Conservation (phyloP, 495 filamentous ascomycete species). For the Daldinia loculata region DNA sequence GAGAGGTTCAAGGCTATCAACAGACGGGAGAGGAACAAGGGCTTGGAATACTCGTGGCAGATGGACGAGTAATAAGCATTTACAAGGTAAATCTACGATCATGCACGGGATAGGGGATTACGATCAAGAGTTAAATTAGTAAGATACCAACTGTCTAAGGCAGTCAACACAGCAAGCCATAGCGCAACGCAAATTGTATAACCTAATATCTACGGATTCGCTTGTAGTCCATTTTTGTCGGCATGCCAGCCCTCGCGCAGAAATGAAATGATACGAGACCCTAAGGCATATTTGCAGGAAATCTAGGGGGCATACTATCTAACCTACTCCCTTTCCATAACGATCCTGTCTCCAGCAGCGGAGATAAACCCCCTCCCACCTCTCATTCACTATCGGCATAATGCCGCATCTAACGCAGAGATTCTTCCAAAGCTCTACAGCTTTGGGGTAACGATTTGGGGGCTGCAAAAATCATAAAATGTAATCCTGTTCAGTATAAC, state of each 20-base stretch:
- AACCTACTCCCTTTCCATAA: background rate
- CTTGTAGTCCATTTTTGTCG: conserved; percentile 18
- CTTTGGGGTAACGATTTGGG: background rate
- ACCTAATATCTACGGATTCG: conserved; percentile 9
- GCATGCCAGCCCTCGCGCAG: conserved; percentile 1
- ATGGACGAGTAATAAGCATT: conserved; percentile 74
- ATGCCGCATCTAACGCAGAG: conserved; percentile 6
- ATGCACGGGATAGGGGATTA: background rate
- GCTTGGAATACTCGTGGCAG: conserved; percentile 93
- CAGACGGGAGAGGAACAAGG: conserved; percentile 72
- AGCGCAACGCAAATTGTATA: conserved; percentile 26
- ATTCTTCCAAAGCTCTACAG: conserved; percentile 5
- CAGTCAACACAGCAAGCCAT: background rate
- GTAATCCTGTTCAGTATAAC: background rate
- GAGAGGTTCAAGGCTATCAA: conserved; percentile 92
- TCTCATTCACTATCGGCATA: background rate
- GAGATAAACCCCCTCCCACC: background rate
- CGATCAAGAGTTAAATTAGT: background rate
- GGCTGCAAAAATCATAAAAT: background rate
- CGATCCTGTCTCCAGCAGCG: background rate
- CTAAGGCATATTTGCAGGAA: background rate
- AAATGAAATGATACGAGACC: background rate
- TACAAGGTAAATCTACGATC: conserved; percentile 12
- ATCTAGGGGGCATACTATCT: background rate
- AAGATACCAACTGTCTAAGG: background rate